Percentiles rank a stretch among this genome's conserved stretches.
Conservation (phyloP, 148 eudicot genomes). For the Polygonum aviculare region DNA sequence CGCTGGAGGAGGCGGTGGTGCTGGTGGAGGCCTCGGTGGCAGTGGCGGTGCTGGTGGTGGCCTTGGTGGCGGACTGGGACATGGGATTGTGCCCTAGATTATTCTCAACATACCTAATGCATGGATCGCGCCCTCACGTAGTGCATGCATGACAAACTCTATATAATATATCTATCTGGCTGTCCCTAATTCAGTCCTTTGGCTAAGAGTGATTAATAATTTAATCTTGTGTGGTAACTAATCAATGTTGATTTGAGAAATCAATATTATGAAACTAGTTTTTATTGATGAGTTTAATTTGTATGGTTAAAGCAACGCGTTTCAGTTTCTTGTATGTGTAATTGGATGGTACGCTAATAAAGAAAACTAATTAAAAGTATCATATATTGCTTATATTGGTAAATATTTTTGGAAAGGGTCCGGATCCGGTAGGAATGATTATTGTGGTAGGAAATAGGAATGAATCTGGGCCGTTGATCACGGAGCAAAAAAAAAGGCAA, state of each 20-base stretch:
- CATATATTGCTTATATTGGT: background rate
- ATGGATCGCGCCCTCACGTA: too few relatives aligned
- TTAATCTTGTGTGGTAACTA: background rate
- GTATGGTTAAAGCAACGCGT: background rate
- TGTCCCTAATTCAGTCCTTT: background rate
- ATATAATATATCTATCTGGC: background rate
- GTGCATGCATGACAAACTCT: background rate
- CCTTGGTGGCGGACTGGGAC: conserved; percentile 12
- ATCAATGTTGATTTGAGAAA: background rate
- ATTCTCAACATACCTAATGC: background rate
- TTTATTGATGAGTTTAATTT: background rate
- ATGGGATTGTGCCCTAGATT: background rate
- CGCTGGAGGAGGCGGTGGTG: conserved; percentile 9
- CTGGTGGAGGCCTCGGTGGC: background rate
- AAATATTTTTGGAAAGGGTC: background rate
- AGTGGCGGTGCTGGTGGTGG: conserved; percentile 3
- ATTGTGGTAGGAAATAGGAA: too few relatives aligned
- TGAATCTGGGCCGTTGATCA: too few relatives aligned
- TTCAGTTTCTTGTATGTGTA: background rate
- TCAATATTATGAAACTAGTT: background rate
- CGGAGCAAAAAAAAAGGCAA: too few relatives aligned
- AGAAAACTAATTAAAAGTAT: too few relatives aligned
- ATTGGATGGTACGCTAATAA: too few relatives aligned
- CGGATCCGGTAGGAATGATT: too few relatives aligned
- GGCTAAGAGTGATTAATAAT: background rate